A percentile compares a stretch with the other conserved stretches of the same genome.
Evolutionary conservation across 768 basidiomycete species (phyloP).

Genomic region (Serendipita sp.): DNA sequence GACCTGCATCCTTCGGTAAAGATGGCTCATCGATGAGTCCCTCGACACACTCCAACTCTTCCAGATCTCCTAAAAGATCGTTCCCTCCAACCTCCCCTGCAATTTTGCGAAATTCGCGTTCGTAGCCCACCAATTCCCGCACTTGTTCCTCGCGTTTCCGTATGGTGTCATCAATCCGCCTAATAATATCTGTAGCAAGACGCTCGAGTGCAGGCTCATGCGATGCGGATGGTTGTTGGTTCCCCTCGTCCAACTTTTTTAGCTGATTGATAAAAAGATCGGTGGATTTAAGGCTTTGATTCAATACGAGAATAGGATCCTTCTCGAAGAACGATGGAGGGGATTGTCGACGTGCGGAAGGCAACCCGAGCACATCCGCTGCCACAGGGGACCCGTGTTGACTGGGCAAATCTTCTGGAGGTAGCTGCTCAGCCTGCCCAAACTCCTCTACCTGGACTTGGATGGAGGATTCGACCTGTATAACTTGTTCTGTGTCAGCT

Average conservation of each 20-base stretch:
- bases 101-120: constrained; percentile 65
- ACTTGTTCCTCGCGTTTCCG: constrained; percentile 70
- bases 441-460: neutral
- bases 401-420: neutral
- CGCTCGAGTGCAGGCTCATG: constrained; percentile 35
- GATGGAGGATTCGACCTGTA: neutral
- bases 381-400: constrained; percentile 19
- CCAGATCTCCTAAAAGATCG: constrained; percentile 54
- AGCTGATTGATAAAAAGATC: constrained; percentile 63
- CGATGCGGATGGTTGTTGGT: constrained; percentile 18
- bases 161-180: constrained; percentile 56
- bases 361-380: constrained; percentile 23
- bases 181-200: constrained; percentile 61
- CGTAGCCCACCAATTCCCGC: constrained; percentile 59
- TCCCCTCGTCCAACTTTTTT: constrained; percentile 43
- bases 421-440: neutral
- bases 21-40: constrained; percentile 29
- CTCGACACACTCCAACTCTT: constrained; percentile 37
- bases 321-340: constrained; percentile 24
- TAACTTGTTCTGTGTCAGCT: neutral
- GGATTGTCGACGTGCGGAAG: constrained; percentile 16
- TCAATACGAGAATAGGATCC: constrained; percentile 60
- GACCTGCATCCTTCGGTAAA: constrained; percentile 15
- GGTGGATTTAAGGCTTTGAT: constrained; percentile 59
- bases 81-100: constrained; percentile 62